Conservation (phyloP, 2,329 filamentous ascomycete species). For the Helicocarpus griseus region DNA sequence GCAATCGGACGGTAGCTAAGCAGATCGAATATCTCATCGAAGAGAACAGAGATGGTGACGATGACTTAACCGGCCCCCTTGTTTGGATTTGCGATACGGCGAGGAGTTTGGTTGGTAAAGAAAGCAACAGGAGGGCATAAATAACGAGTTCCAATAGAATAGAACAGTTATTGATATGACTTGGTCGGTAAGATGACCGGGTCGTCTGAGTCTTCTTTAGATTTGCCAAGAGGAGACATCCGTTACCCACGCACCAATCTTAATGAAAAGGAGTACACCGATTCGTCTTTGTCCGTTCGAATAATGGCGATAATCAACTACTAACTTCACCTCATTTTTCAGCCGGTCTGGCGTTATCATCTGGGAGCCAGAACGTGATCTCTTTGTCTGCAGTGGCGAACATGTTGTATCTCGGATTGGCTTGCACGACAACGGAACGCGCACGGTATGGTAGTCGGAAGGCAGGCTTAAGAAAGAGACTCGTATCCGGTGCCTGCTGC, state of each 20-base stretch:
- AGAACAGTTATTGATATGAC: not conserved
- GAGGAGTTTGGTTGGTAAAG: conserved; percentile 58
- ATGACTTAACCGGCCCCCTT: conserved; percentile 47
- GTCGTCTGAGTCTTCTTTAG: not conserved
- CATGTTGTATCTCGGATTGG: conserved; percentile 83
- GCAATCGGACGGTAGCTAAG: conserved; percentile 58
- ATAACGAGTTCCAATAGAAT: not conserved
- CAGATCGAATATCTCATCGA: conserved; percentile 54
- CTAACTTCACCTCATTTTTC: conserved; percentile 21
- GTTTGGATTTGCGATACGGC: conserved; percentile 58
- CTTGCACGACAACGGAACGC: conserved; percentile 35
- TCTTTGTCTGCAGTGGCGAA: conserved; percentile 84
- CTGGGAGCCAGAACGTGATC: conserved; percentile 66
- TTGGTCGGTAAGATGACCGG: too few species aligned
- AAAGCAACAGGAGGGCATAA: conserved; percentile 38
- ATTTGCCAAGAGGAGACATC: not conserved
- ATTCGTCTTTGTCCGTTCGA: not conserved
- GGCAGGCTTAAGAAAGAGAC: conserved; percentile 41
- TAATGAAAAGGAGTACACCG: too few species aligned
- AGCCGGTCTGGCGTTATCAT: conserved; percentile 37
- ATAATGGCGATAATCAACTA: conserved; percentile 1
- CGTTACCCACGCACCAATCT: not conserved
- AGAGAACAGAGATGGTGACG: conserved; percentile 36
- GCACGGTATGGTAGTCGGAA: conserved; percentile 37
- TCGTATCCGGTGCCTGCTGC: conserved; percentile 44